Percentiles rank a stretch among this genome's conserved stretches.
Evolutionary conservation across 164 flowering plant genomes (phyloP).

Genomic region (Sedum album): DNA sequence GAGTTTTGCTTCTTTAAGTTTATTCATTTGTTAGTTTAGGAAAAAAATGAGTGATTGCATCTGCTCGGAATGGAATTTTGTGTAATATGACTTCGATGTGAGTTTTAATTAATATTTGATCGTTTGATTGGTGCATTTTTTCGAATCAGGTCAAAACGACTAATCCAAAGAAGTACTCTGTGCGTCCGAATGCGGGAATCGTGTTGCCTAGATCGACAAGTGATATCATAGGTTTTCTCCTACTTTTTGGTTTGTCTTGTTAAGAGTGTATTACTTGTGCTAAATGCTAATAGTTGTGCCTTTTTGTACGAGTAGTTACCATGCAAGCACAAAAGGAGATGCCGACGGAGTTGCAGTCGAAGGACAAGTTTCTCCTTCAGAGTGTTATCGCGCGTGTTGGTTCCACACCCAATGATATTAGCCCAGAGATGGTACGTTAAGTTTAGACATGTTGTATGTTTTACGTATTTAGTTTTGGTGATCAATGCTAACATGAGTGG

Average conservation of each 20-base stretch:
- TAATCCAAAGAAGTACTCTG: slow-evolving; percentile 70
- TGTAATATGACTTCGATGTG: no score
- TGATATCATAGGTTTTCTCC: slow-evolving; percentile 38
- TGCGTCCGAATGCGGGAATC: slow-evolving; percentile 63
- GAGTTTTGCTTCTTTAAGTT: no score
- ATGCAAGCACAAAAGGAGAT: slow-evolving; percentile 58
- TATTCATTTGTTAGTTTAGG: no score
- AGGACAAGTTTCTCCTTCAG: slow-evolving; percentile 51
- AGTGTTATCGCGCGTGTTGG: slow-evolving; percentile 31
- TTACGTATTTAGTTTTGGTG: not conserved
- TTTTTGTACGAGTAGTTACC: slow-evolving; percentile 29
- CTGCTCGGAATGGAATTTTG: no score
- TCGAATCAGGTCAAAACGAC: slow-evolving; percentile 60
- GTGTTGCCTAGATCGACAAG: slow-evolving; percentile 50
- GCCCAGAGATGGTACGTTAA: slow-evolving; percentile 35
- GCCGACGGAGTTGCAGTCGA: slow-evolving; percentile 47
- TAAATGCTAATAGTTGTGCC: no score
- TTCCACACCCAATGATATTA: slow-evolving; percentile 30
- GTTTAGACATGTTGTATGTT: not conserved
- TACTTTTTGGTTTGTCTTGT: not conserved
- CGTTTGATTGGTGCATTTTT: no score
- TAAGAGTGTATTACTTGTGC: not conserved
- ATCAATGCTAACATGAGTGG: slow-evolving; percentile 5
- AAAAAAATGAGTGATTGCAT: no score
- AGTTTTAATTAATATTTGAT: no score